Evolutionary conservation across 768 basidiomycete genomes (phyloP).

Genomic region (Mycena kentingensis): DNA sequence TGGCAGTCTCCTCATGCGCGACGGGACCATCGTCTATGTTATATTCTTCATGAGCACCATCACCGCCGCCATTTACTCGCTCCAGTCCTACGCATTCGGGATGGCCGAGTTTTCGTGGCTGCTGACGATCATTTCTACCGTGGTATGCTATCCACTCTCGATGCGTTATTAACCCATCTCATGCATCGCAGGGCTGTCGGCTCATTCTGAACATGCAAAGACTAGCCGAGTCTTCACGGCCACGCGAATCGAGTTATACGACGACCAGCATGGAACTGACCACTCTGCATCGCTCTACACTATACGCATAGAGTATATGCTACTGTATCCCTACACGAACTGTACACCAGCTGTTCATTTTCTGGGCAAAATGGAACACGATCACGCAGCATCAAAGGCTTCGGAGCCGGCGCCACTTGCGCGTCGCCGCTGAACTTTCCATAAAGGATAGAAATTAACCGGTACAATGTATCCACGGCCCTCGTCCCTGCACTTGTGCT

Average conservation of each 20-base stretch:
- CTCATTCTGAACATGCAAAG: conserved; percentile 22
- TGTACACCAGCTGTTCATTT: too few relatives aligned
- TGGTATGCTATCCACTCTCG: background rate
- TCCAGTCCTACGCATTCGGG: background rate
- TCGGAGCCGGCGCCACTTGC: too few relatives aligned
- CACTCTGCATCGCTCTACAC: background rate
- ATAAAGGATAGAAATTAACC: too few relatives aligned
- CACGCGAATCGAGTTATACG: background rate
- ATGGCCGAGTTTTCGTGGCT: conserved; percentile 20
- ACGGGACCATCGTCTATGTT: conserved; percentile 11
- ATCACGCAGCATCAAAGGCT: too few relatives aligned
- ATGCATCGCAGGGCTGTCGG: conserved; percentile 10
- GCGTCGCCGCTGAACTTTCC: too few relatives aligned
- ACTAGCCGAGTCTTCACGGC: conserved; percentile 6
- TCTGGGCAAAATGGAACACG: too few relatives aligned
- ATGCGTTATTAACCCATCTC: background rate
- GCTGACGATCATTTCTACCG: conserved; percentile 9
- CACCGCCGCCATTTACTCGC: conserved; percentile 7
- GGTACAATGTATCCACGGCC: background rate
- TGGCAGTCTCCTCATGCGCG: conserved; percentile 11
- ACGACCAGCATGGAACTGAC: background rate
- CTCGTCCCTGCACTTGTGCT: too few relatives aligned
- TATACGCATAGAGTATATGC: too few relatives aligned
- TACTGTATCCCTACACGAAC: too few relatives aligned
- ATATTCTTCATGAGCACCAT: conserved; percentile 9